Percentiles rank a stretch among this genome's conserved stretches.
These are phyloP conservation scores for Obba rivulosa DNA, from an alignment of 768 basidiomycete species.

Conservation along the genomic window DNA sequence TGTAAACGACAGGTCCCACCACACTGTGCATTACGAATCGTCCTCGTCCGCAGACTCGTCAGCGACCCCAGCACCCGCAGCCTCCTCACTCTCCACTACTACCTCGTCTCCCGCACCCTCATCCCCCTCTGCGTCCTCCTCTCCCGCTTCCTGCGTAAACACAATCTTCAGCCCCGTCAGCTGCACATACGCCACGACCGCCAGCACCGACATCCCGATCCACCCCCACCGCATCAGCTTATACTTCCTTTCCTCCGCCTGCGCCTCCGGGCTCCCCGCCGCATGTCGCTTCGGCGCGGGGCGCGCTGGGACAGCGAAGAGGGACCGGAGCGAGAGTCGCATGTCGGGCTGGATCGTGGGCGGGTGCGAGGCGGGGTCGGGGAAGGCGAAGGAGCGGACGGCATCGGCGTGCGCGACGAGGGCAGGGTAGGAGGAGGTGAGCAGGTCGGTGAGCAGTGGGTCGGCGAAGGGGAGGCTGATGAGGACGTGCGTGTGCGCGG, in stretches of 20 bases:
- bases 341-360: slow-evolving; percentile 5
- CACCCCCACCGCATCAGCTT: slow-evolving; percentile 50
- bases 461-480: slow-evolving; percentile 57
- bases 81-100: background rate
- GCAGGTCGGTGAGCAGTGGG: slow-evolving; percentile 46
- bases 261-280: slow-evolving; percentile 4
- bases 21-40: slow-evolving; percentile 4
- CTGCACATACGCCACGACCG: slow-evolving; percentile 34
- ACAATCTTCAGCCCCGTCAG: slow-evolving; percentile 2
- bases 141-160: slow-evolving; percentile 1
- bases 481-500: slow-evolving; percentile 64
- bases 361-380: slow-evolving; percentile 18
- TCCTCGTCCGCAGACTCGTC: slow-evolving; percentile 11
- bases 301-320: slow-evolving; percentile 21
- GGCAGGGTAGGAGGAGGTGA: slow-evolving; percentile 50
- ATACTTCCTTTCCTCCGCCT: slow-evolving; percentile 42
- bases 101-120: slow-evolving; percentile 8
- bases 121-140: no score
- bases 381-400: slow-evolving; percentile 32
- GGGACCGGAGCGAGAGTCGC: slow-evolving; percentile 30
- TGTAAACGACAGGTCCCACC: no score
- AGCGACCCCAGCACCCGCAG: slow-evolving; percentile 8
- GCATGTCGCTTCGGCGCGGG: background rate
- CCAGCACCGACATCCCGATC: slow-evolving; percentile 36
- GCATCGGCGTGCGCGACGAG: slow-evolving; percentile 55